phyloP scores from a whole-genome alignment of 1,284 basidiomycete species.

The Sphaerobolus stellatus region DNA sequence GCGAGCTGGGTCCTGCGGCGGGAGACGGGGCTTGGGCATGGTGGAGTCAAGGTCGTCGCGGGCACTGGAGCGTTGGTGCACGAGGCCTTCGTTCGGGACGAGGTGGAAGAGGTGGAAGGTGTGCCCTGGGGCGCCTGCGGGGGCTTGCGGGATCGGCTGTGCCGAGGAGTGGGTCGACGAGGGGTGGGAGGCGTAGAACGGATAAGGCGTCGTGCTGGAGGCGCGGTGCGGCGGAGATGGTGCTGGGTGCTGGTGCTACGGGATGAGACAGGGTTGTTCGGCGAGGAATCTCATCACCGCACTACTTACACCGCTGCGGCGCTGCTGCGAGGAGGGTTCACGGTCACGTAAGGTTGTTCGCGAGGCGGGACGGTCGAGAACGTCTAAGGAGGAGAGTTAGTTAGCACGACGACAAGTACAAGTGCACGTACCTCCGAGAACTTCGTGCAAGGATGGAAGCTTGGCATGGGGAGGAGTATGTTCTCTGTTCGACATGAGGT shows the following conservation, averaged over 20 bases:
- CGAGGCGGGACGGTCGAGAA: conserved; percentile 7
- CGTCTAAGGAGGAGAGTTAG: background rate
- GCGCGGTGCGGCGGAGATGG: background rate
- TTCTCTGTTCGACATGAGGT: conserved; percentile 4
- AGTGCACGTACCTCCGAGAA: conserved; percentile 7
- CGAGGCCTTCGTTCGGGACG: conserved; percentile 5
- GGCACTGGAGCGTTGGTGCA: conserved; percentile 8
- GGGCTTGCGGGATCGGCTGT: background rate
- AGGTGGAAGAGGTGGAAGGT: conserved; percentile 8
- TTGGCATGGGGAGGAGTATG: background rate
- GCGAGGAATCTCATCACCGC: background rate
- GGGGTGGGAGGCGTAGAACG: no score
- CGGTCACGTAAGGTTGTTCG: no score
- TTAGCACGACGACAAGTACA: background rate
- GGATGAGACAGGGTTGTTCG: conserved; percentile 6
- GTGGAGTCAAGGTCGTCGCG: conserved; percentile 11
- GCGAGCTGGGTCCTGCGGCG: conserved; percentile 10
- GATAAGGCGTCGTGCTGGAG: no score
- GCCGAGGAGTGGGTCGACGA: no score
- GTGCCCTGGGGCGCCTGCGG: conserved; percentile 1
- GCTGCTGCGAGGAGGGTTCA: background rate
- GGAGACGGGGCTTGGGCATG: conserved; percentile 7
- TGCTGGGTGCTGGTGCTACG: background rate
- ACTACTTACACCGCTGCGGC: conserved; percentile 8
- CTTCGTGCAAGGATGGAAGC: conserved; percentile 8